Percentiles rank a stretch among this genome's conserved stretches.
Conservation (phyloP, 176 grass and related monocot species). For the Phoenix roebelenii region DNA sequence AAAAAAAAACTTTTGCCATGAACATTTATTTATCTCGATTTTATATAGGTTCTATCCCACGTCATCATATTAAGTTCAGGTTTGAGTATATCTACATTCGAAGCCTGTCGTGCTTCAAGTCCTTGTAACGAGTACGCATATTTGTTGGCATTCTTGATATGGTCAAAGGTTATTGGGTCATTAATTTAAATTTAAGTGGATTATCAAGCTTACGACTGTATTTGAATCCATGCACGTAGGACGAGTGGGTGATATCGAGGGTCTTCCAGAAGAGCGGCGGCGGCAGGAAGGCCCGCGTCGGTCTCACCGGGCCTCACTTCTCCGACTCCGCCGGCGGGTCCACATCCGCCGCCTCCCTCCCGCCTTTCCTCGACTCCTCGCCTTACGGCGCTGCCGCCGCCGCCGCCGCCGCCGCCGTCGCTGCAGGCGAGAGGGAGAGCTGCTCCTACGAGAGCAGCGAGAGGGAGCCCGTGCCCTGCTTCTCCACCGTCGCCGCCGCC, state of each 20-base stretch:
- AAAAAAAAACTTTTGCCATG: too few relatives aligned
- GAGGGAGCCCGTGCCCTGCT: constrained; percentile 98
- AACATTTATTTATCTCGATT: too few relatives aligned
- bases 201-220: too few relatives aligned
- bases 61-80: too few relatives aligned
- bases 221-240: constrained; percentile 30
- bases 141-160: too few relatives aligned
- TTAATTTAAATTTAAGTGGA: too few relatives aligned
- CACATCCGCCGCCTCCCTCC: constrained; percentile 33
- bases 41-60: too few relatives aligned
- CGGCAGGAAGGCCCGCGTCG: constrained; percentile 45
- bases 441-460: constrained; percentile 34
- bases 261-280: constrained; percentile 64
- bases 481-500: constrained; percentile 50
- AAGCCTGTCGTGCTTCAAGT: too few relatives aligned
- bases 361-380: constrained; percentile 26
- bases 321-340: constrained; percentile 19
- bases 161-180: too few relatives aligned
- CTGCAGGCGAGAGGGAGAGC: constrained; percentile 13
- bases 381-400: constrained; percentile 2
- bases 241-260: constrained; percentile 85
- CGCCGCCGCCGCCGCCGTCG: background rate
- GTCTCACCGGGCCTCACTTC: constrained; percentile 5
- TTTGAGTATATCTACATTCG: too few relatives aligned
- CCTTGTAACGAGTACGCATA: too few relatives aligned